Evolutionary conservation across 352 stramenopile genomes (phyloP).

Genomic region (Phytopythium helicoides): DNA sequence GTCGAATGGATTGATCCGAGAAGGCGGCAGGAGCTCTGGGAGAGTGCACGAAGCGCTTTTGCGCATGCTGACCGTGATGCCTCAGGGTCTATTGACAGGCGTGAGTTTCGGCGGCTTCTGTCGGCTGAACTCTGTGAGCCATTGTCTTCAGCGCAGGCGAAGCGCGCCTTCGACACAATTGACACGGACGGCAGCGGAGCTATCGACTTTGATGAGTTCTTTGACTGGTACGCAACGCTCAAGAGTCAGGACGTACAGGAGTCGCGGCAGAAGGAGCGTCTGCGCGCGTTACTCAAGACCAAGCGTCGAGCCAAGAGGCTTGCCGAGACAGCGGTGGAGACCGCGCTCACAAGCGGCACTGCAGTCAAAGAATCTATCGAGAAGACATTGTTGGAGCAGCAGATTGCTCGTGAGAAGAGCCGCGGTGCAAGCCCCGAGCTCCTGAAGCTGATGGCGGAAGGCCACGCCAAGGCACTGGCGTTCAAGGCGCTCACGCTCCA

Average conservation of each 20-base stretch:
- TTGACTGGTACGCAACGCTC: conserved; percentile 42
- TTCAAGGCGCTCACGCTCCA: conserved; percentile 37
- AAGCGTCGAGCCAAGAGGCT: conserved; percentile 23
- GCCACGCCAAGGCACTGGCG: conserved; percentile 28
- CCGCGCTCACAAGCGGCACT: conserved; percentile 7
- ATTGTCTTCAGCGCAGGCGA: conserved; percentile 22
- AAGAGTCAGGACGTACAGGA: conserved; percentile 45
- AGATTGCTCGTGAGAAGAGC: conserved; percentile 22
- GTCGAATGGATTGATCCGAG: conserved; percentile 37
- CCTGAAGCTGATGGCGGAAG: conserved; percentile 34
- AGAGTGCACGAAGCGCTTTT: conserved; percentile 29
- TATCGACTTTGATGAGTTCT: conserved; percentile 53
- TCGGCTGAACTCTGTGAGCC: conserved; percentile 37
- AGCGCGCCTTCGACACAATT: conserved; percentile 31
- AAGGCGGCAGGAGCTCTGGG: conserved; percentile 30
- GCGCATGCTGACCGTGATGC: conserved; percentile 26
- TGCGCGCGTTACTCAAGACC: conserved; percentile 26
- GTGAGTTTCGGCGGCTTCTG: conserved; percentile 36
- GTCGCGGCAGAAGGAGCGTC: conserved; percentile 31
- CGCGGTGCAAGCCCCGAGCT: conserved; percentile 30
- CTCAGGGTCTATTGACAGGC: conserved; percentile 33
- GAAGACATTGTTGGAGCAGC: conserved; percentile 18
- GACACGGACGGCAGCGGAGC: conserved; percentile 35
- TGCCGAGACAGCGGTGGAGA: conserved; percentile 14
- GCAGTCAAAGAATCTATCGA: conserved; percentile 22